These are phyloP conservation scores for Mycena sp. DNA, from an alignment of 1,284 basidiomycete species.

Conservation along the genomic window DNA sequence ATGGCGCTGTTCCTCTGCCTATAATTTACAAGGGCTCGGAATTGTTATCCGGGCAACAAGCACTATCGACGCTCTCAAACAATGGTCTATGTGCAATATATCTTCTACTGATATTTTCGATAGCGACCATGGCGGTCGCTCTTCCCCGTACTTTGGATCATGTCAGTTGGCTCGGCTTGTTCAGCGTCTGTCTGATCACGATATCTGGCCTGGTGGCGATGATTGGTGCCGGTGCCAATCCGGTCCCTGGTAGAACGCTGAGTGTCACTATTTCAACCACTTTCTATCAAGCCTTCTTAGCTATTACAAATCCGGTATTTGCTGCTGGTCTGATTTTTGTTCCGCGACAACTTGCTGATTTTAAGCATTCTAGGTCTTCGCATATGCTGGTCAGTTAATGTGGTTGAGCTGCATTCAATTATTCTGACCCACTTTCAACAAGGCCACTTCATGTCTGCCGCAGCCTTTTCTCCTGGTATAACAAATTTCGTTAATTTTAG, in stretches of 20 bases:
- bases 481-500: not conserved
- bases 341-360: conserved; percentile 1
- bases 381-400: conserved; percentile 56
- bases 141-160: conserved; percentile 58
- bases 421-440: conserved; percentile 1
- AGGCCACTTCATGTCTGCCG: conserved; percentile 63
- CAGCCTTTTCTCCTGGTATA: not conserved
- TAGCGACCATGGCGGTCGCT: conserved; percentile 53
- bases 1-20: not conserved
- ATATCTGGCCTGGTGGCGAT: conserved; percentile 57
- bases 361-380: conserved; percentile 52
- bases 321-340: conserved; percentile 17
- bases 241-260: conserved; percentile 53
- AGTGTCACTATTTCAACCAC: conserved; percentile 49
- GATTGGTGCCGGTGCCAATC: conserved; percentile 60
- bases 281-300: conserved; percentile 61
- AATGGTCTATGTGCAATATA: conserved; percentile 56
- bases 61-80: conserved; percentile 57
- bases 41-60: conserved; percentile 60
- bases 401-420: not conserved
- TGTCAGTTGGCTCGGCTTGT: conserved; percentile 55
- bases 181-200: conserved; percentile 53
- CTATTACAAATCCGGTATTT: conserved; percentile 61
- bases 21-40: conserved; percentile 51
- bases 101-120: conserved; percentile 56